phyloP scores from a whole-genome alignment of 495 filamentous ascomycete genomes.

The Hyaloscypha hepaticicola region DNA sequence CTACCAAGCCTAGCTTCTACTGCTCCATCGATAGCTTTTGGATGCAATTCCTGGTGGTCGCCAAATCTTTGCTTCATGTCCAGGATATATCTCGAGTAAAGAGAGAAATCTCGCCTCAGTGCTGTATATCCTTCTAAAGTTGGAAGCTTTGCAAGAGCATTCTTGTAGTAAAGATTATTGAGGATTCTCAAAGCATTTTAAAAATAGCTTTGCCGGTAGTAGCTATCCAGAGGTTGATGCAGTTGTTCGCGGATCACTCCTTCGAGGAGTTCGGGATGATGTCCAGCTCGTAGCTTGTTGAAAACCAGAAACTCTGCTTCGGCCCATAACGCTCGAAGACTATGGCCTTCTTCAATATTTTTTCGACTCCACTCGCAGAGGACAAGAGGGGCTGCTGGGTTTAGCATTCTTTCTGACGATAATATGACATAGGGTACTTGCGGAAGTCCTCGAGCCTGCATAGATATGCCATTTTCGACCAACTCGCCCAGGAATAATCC shows the following conservation, averaged over 20 bases:
- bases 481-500: not conserved
- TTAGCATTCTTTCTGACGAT: not conserved
- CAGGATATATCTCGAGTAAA: not conserved
- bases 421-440: not conserved
- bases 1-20: not conserved
- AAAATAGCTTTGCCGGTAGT: not conserved
- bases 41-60: not conserved
- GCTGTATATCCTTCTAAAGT: not conserved
- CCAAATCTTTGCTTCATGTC: not conserved
- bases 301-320: not conserved
- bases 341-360: not conserved
- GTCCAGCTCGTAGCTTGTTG: not conserved
- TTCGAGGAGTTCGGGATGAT: not conserved
- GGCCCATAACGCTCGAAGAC: not conserved
- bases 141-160: not conserved
- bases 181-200: not conserved
- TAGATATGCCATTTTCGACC: not conserved
- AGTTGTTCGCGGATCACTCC: not conserved
- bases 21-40: not conserved
- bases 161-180: not conserved
- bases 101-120: not conserved
- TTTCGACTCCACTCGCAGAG: not conserved
- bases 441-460: not conserved
- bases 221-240: not conserved
- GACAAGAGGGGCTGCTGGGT: not conserved